These are phyloP conservation scores for Phytophthora pisi DNA, from an alignment of 352 stramenopile genomes.

Conservation along the genomic window DNA sequence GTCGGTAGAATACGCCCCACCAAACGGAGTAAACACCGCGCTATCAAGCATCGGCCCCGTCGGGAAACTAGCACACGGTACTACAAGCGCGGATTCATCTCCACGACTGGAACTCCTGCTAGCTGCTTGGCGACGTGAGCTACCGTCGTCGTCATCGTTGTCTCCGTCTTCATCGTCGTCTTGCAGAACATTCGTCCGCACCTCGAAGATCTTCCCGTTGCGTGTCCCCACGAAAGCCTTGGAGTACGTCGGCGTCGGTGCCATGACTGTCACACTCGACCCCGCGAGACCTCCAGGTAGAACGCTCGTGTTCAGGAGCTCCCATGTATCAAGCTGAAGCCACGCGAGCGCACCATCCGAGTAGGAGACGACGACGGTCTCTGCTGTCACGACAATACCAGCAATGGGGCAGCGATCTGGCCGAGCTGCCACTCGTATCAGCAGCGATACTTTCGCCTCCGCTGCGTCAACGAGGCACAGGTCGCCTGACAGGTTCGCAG, in stretches of 20 bases:
- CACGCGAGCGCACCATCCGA: conserved; percentile 54
- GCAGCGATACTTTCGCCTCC: conserved; percentile 34
- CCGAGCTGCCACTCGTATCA: conserved; percentile 41
- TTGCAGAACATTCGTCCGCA: conserved; percentile 54
- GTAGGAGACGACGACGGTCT: conserved; percentile 60
- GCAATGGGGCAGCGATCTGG: conserved; percentile 45
- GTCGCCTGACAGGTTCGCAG: conserved; percentile 60
- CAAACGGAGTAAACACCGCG: conserved; percentile 59
- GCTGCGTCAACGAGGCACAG: conserved; percentile 56
- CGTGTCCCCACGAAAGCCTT: conserved; percentile 68
- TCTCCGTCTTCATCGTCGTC: conserved; percentile 69
- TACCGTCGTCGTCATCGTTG: conserved; percentile 61
- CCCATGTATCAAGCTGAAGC: conserved; percentile 51
- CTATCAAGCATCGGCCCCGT: conserved; percentile 51
- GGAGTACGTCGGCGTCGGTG: conserved; percentile 54
- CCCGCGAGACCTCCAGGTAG: conserved; percentile 29
- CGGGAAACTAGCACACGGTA: conserved; percentile 56
- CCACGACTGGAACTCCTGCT: conserved; percentile 4
- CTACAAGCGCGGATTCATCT: conserved; percentile 40
- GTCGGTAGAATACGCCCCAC: conserved; percentile 50
- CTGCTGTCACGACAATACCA: conserved; percentile 56
- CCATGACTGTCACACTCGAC: conserved; percentile 43
- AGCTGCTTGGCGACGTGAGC: not conserved
- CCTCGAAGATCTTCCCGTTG: conserved; percentile 64
- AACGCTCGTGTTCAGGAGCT: conserved; percentile 43